Base-by-base conservation (phyloP, 208 protist species). In the Angomonas desouzai region DNA sequence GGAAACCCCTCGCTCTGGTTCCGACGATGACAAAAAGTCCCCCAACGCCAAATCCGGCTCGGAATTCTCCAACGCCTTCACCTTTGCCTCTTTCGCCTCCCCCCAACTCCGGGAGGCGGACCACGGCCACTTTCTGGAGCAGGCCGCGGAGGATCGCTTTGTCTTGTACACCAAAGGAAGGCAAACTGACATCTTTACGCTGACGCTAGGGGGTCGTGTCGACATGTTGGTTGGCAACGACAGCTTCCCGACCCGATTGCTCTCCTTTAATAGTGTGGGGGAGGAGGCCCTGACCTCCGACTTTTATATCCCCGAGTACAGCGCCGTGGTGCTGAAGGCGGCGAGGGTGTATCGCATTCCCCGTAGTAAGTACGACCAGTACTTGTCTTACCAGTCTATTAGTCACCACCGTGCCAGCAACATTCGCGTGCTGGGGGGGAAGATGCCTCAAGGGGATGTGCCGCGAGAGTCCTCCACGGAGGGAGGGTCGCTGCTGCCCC, bases 231-330 rank as follows among this genome's bases (percentile, higher is more conserved):
- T 96, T 18, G 81, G 77, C 7, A 29, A 71, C 6, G 77, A 88
- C 32, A 71, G 64, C 25, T 91, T 93, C 66, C 55, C 64, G 48
- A 69, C 75, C 18, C 74, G 61, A 48, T 73, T 82, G 27, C 76
- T 64, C 38, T 82, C 80, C 48, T 96, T 93, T 62, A 63, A 87
- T 33, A 83, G 65, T 53, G 62, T 96, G 20, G 89, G 77, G 1
- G 87, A 92, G 66, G 78, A 87, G 64, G 86, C 86, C 9, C 79
- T 96, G 25, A 83, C 68, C 16, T 68, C 70, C 33, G 43, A 70
- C 27, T 74, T 81, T 40, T 95, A 89, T 48, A 63, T 79, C 10
- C 84, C 89, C 0, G 86, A 90, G 51, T 95, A 77, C 76, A 92
- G 83, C 59, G 89, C 86, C 2, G 55, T 91, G 10, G 82, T 95